Base-by-base conservation (phyloP, 2,329 filamentous ascomycete genomes). In the Aspergillus flavus region DNA sequence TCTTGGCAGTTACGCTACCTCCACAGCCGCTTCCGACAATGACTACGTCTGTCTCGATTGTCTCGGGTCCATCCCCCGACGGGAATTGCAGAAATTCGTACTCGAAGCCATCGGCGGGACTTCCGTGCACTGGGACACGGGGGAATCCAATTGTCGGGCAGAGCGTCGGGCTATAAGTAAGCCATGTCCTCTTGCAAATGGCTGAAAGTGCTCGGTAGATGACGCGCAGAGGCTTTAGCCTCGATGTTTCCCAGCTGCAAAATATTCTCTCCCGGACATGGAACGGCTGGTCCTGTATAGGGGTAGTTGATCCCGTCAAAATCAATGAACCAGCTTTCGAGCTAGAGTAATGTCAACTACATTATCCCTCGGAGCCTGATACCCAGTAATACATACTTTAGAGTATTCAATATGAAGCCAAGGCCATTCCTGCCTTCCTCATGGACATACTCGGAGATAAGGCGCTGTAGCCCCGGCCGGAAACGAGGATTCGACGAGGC, bases 1-100 rank as follows among this genome's bases (percentile, higher is more conserved):
- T 90, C 76, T 94, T 94, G 28, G 94, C 93, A 41, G 85, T 87
- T 0, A 97, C 93, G 11, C 85, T 92, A 46, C 91, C 93, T 66
- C 94, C 94, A 70, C 92, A 96, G 32, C 94, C 94, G 43, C 91
- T 95, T 2, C 94, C 94, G 23, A 97, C 85, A 62, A 97, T 88
- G 46, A 96, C 87, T 0, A 96, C 87, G 75, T 97, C 94, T 0
- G 91, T 90, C 59, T 93, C 87, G 45, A 96, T 80, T 3, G 84
- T 83, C 66, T 89, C 87, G 0, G 86, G 81, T 5, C 82, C 73
- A 9, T 80, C 73, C 0, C 82, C 81, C 0, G 85, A 80, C 1
- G 85, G 84, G 23, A 87, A 78, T 63, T 89, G 85, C 19, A 89
- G 72, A 66, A 89, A 89, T 11, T 82, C 76, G 70, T 85, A 88